phyloP scores from a whole-genome alignment of 2,329 filamentous ascomycete species.

The Aspergillus calidoustus region DNA sequence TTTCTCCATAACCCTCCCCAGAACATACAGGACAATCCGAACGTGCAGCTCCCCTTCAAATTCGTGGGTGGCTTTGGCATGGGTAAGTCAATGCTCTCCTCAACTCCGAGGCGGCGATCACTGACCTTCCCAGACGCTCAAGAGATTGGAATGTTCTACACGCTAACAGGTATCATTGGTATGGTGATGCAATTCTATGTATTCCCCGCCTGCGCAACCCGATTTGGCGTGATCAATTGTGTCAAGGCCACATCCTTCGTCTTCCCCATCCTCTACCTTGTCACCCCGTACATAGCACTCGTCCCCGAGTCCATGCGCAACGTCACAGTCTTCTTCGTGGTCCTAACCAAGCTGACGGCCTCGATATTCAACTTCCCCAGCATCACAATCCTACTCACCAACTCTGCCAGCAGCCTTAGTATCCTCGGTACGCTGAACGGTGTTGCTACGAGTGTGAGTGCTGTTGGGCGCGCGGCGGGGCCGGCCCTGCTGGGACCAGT shows the following conservation, averaged over 20 bases:
- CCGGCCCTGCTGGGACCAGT: constrained; percentile 73
- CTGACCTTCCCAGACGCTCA: constrained; percentile 59
- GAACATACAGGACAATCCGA: constrained; percentile 58
- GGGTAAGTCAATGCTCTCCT: constrained; percentile 34
- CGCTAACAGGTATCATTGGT: constrained; percentile 76
- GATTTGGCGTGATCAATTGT: constrained; percentile 75
- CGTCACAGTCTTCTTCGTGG: constrained; percentile 64
- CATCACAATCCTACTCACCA: constrained; percentile 86
- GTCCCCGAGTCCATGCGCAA: constrained; percentile 60
- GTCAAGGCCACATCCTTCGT: constrained; percentile 68
- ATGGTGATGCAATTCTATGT: constrained; percentile 84
- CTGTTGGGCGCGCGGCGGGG: constrained; percentile 77
- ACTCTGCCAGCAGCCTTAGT: constrained; percentile 74
- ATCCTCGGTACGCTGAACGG: constrained; percentile 90
- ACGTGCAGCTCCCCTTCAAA: constrained; percentile 72
- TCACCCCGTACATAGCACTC: constrained; percentile 81
- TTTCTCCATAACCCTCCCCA: constrained; percentile 78
- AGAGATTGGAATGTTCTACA: constrained; percentile 84
- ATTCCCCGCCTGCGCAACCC: constrained; percentile 75
- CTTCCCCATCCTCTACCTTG: constrained; percentile 76
- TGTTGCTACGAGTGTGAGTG: constrained; percentile 80
- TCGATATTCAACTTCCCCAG: constrained; percentile 89
- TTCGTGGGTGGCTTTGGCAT: constrained; percentile 83
- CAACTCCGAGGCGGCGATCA: neutral
- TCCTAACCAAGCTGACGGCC: constrained; percentile 74